Evolutionary conservation across 768 basidiomycete genomes (phyloP).

Genomic region (Favolaschia claudopus): DNA sequence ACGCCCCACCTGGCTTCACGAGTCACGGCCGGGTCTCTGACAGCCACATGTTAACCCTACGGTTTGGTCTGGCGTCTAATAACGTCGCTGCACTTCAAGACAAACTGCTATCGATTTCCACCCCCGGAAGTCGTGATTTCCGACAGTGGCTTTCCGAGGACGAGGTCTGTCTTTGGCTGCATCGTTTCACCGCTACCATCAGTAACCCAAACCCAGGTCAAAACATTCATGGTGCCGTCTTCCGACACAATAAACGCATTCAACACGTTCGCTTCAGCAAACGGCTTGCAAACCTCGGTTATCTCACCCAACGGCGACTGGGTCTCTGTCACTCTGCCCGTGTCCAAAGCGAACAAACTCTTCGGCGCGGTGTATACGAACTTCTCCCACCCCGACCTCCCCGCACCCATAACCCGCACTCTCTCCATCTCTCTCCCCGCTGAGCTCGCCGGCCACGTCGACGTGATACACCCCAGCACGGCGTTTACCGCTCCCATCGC

Average conservation of each 20-base stretch:
- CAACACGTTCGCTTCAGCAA: slow-evolving; percentile 15
- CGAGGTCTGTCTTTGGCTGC: slow-evolving; percentile 26
- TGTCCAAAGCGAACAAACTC: slow-evolving; percentile 25
- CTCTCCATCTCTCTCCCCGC: too few relatives aligned
- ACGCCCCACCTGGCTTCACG: slow-evolving; percentile 28
- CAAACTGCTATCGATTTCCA: too few relatives aligned
- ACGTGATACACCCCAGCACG: too few relatives aligned
- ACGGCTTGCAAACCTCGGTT: slow-evolving; percentile 16
- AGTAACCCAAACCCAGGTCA: slow-evolving; percentile 6
- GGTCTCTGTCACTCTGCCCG: slow-evolving; percentile 22
- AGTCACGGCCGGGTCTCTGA: slow-evolving; percentile 19
- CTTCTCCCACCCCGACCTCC: slow-evolving; percentile 20
- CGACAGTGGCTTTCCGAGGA: slow-evolving; percentile 35
- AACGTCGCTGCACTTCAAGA: slow-evolving; percentile 34
- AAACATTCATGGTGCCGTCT: slow-evolving; percentile 21
- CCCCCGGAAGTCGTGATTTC: slow-evolving; percentile 33
- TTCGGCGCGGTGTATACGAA: slow-evolving; percentile 23
- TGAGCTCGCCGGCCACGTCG: too few relatives aligned
- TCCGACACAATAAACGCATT: slow-evolving; percentile 18
- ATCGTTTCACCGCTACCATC: background rate
- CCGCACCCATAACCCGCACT: slow-evolving; percentile 12
- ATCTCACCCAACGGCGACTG: background rate
- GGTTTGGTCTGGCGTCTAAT: slow-evolving; percentile 36
- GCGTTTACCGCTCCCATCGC: background rate
- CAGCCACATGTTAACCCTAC: slow-evolving; percentile 28